phyloP scores from a whole-genome alignment of 2,329 filamentous ascomycete genomes.

The Fusarium nodosum region DNA sequence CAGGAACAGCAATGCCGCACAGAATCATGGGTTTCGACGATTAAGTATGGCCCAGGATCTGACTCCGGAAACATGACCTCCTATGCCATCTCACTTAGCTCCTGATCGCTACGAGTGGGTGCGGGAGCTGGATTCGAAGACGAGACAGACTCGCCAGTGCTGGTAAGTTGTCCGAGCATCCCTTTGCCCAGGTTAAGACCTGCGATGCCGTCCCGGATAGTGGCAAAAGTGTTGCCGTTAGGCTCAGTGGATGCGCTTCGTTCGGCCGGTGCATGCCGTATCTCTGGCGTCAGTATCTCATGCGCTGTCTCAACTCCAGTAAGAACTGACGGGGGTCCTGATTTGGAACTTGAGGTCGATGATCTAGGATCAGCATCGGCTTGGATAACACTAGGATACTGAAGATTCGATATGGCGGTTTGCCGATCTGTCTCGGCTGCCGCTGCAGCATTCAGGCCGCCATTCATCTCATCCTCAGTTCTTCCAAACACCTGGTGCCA shows the following conservation, averaged over 20 bases:
- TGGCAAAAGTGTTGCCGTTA: slow-evolving; percentile 59
- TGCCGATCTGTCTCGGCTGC: slow-evolving; percentile 62
- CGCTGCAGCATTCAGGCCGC: slow-evolving; percentile 67
- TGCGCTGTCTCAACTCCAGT: slow-evolving; percentile 71
- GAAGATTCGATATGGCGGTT: slow-evolving; percentile 55
- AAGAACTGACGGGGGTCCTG: slow-evolving; percentile 66
- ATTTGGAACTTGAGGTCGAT: slow-evolving; percentile 54
- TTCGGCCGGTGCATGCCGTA: slow-evolving; percentile 55
- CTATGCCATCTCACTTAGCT: slow-evolving; percentile 64
- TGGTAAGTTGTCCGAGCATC: slow-evolving; percentile 55
- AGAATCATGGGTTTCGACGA: slow-evolving; percentile 52
- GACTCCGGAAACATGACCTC: slow-evolving; percentile 56
- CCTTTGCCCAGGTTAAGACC: slow-evolving; percentile 64
- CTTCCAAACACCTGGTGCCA: slow-evolving; percentile 92
- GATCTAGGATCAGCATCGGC: slow-evolving; percentile 48
- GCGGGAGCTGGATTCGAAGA: slow-evolving; percentile 33
- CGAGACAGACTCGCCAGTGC: slow-evolving; percentile 44
- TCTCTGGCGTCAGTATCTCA: slow-evolving; percentile 61
- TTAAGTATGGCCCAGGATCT: slow-evolving; percentile 52
- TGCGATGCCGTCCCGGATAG: slow-evolving; percentile 63
- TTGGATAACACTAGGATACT: slow-evolving; percentile 50
- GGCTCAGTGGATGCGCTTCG: slow-evolving; percentile 62
- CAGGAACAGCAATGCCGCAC: slow-evolving; percentile 28
- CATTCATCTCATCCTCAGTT: slow-evolving; percentile 94
- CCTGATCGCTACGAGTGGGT: slow-evolving; percentile 55